Percentiles rank a stretch among this genome's conserved stretches.
These are phyloP conservation scores for Ceratocystis alfenasii DNA, from an alignment of 2,329 filamentous ascomycete genomes.

Conservation along the genomic window DNA sequence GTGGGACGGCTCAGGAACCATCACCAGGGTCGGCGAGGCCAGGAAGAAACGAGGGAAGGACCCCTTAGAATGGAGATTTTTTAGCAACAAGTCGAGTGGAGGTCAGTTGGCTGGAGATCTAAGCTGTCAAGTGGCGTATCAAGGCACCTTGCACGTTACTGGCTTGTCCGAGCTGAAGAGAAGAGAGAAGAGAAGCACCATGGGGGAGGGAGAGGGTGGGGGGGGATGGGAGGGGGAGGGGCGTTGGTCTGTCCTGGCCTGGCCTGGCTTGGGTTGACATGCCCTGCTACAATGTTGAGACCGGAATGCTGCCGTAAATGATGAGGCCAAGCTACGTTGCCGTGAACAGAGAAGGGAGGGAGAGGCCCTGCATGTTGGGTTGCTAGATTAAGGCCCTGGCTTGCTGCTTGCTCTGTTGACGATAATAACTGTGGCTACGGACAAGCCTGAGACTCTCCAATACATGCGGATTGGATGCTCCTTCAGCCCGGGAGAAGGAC, in stretches of 20 bases:
- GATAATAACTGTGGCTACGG: too few relatives aligned
- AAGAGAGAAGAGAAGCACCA: too few relatives aligned
- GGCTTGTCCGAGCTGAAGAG: too few relatives aligned
- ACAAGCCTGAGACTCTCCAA: neutral
- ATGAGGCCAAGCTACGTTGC: neutral
- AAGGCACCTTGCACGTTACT: too few relatives aligned
- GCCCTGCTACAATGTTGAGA: neutral
- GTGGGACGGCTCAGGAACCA: constrained; percentile 5
- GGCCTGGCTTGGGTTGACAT: neutral
- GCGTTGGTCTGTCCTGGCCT: neutral
- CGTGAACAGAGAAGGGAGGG: neutral
- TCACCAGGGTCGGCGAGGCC: constrained; percentile 4
- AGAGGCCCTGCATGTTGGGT: neutral
- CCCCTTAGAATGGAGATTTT: neutral
- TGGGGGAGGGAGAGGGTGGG: too few relatives aligned
- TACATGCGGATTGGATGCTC: neutral
- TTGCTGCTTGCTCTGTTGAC: neutral
- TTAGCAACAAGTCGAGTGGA: neutral
- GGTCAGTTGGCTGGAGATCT: neutral
- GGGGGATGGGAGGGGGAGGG: neutral
- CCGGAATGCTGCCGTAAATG: neutral
- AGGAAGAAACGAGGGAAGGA: constrained; percentile 7
- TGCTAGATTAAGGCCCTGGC: neutral
- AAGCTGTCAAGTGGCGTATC: too few relatives aligned
- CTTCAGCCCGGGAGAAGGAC: neutral